Evolutionary conservation across 495 filamentous ascomycete genomes (phyloP).

Genomic region (Trichoderma orchidacearum): DNA sequence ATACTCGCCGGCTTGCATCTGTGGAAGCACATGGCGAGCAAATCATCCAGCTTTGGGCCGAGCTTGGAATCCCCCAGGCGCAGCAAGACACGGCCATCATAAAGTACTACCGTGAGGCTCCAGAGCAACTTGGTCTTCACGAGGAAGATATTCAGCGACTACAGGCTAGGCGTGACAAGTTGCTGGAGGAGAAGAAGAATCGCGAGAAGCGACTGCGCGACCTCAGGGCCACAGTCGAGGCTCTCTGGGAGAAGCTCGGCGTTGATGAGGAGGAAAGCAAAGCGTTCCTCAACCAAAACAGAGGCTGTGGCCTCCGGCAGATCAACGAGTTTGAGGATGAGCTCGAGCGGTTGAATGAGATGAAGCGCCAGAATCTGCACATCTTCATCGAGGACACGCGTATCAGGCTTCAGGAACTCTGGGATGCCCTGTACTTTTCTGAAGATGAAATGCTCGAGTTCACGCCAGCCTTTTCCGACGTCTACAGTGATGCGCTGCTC

Average conservation of each 20-base stretch:
- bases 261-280: conserved; percentile 72
- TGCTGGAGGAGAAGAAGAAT: conserved; percentile 83
- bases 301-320: conserved; percentile 67
- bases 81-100: conserved; percentile 84
- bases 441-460: conserved; percentile 98
- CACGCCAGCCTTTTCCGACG: conserved; percentile 81
- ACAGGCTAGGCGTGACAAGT: conserved; percentile 59
- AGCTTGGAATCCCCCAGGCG: conserved; percentile 81
- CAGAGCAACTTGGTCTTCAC: conserved; percentile 86
- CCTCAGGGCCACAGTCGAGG: conserved; percentile 57
- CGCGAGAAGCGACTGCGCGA: conserved; percentile 76
- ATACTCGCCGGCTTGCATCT: conserved; percentile 59
- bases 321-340: conserved; percentile 96
- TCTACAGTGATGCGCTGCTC: conserved; percentile 81
- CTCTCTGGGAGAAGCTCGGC: conserved; percentile 77
- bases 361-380: conserved; percentile 90
- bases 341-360: conserved; percentile 67
- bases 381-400: conserved; percentile 91
- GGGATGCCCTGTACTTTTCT: conserved; percentile 85
- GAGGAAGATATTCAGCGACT: conserved; percentile 68
- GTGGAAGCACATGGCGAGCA: conserved; percentile 69
- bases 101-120: conserved; percentile 73
- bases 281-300: conserved; percentile 55
- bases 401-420: conserved; percentile 79
- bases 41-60: conserved; percentile 88